Base-by-base conservation (phyloP, 129 eudicot species). In the Deinandra increscens region DNA sequence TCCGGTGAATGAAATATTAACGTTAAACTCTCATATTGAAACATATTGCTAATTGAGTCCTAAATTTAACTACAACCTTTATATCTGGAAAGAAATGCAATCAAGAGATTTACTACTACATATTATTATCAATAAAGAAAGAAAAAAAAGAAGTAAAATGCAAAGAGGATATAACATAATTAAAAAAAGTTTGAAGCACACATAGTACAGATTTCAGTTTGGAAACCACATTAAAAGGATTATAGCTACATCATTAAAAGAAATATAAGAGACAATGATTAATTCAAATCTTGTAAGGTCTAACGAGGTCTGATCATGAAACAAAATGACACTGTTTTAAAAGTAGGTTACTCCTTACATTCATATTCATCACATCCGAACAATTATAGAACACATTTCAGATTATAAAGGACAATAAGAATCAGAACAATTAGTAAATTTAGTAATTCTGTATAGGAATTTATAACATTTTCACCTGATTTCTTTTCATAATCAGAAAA, bases 61-160 rank as follows among this genome's bases (percentile, higher is more conserved):
- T 8, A 46, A 56, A 58, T 29, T 50, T 18, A 45, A 44, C 63
- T 39, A 68, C 38, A 67, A 12, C 43, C 18, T 29, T 11, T 18
- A 54, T 55, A 20, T 66, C 62, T 60, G 31, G 44, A 1, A 17
- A n/a, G 36, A 20, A 13, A 23, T 20, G 53, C 55, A 66, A 33
- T 55, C 62, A 68, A 68, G 58, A 68, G 70, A 76, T 9, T 10
- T 14, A 18, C 33, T 42, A 45, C 59, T 56, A 34, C 51, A 64
- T 62, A 38, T 1, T 17, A 38, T 37, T 19, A 33, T 33, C 33
- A 13, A 0, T 54, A 41, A 42, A 36, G 15, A 64, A 7, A 13
- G 13, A 44, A 44, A 43, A n/a, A n/a, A 15, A n/a, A 7, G 9
- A 18, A 19, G 20, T 26, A 7, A n/a, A 14, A 22, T 66, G 37